These are phyloP conservation scores for Aspergillus bertholletiae DNA, from an alignment of 495 filamentous ascomycete species.

Conservation along the genomic window DNA sequence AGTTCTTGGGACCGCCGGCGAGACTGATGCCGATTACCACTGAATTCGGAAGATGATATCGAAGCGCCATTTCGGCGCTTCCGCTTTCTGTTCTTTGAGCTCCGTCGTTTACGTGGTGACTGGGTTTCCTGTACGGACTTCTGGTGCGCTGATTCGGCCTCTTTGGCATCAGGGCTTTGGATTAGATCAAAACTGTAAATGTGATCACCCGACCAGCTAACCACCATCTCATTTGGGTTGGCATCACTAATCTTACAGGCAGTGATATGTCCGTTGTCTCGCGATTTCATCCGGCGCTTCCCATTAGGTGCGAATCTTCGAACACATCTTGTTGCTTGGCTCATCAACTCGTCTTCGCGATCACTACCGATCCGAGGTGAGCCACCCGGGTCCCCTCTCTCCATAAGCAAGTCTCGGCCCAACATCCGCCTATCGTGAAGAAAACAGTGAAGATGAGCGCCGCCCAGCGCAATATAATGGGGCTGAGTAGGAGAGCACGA, in stretches of 20 bases:
- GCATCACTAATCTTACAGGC: constrained; percentile 78
- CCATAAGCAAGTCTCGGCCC: constrained; percentile 54
- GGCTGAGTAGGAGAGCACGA: constrained; percentile 71
- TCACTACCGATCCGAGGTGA: constrained; percentile 30
- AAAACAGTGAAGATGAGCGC: constrained; percentile 70
- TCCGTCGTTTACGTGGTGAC: constrained; percentile 22
- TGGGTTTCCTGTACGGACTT: constrained; percentile 15
- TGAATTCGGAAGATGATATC: constrained; percentile 43
- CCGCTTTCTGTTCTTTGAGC: constrained; percentile 49
- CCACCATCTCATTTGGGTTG: constrained; percentile 69
- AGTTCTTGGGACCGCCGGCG: constrained; percentile 31
- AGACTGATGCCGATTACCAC: constrained; percentile 38
- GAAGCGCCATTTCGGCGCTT: constrained; percentile 52
- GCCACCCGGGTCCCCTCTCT: constrained; percentile 44
- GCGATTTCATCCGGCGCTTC: constrained; percentile 46
- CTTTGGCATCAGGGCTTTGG: constrained; percentile 55
- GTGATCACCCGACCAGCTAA: constrained; percentile 72
- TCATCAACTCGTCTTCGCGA: constrained; percentile 56
- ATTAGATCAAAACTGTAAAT: constrained; percentile 74
- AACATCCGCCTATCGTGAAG: constrained; percentile 74
- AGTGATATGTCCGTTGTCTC: constrained; percentile 65
- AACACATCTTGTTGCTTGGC: constrained; percentile 64
- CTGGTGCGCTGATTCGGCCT: constrained; percentile 19
- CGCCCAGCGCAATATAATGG: constrained; percentile 73
- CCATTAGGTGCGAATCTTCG: constrained; percentile 65